Evolutionary conservation across 345 rosid species (phyloP).

Genomic region (Bretschneidera sinensis): DNA sequence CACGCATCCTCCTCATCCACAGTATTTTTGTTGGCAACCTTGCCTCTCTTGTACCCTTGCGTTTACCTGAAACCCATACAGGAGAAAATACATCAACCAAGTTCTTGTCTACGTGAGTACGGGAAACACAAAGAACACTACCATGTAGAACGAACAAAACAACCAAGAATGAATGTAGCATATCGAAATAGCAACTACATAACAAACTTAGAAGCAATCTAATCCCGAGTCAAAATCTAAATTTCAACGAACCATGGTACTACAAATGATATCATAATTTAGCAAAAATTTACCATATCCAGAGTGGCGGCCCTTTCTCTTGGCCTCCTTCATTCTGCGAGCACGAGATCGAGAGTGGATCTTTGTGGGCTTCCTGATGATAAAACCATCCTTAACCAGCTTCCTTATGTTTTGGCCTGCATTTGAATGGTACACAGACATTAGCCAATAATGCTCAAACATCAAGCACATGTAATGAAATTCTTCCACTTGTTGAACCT

Average conservation of each 20-base stretch:
- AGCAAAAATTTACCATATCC: slow-evolving; percentile 60
- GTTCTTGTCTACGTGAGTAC: too few species aligned
- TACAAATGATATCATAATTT: too few species aligned
- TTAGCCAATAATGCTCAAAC: neutral
- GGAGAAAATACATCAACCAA: neutral
- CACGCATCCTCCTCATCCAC: slow-evolving; percentile 99
- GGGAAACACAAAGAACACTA: too few species aligned
- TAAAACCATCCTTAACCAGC: slow-evolving; percentile 92
- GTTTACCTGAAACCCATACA: slow-evolving; percentile 53
- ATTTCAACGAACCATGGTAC: too few species aligned
- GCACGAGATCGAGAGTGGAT: slow-evolving; percentile 96
- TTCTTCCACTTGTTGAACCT: too few species aligned
- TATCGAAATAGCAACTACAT: too few species aligned
- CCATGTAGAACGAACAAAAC: too few species aligned
- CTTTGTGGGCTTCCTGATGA: slow-evolving; percentile 95
- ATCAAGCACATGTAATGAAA: neutral
- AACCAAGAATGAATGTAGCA: too few species aligned
- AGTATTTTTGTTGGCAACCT: slow-evolving; percentile 88
- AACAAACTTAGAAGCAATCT: too few species aligned
- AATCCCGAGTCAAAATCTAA: too few species aligned
- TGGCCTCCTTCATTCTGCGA: slow-evolving; percentile 76
- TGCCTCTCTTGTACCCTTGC: slow-evolving; percentile 96
- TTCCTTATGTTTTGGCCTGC: slow-evolving; percentile 95
- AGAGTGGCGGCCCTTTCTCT: slow-evolving; percentile 94
- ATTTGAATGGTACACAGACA: neutral